A percentile compares a stretch with the other conserved stretches of the same genome.
Conservation (phyloP, 352 stramenopile species). For the Discostella stelligera region DNA sequence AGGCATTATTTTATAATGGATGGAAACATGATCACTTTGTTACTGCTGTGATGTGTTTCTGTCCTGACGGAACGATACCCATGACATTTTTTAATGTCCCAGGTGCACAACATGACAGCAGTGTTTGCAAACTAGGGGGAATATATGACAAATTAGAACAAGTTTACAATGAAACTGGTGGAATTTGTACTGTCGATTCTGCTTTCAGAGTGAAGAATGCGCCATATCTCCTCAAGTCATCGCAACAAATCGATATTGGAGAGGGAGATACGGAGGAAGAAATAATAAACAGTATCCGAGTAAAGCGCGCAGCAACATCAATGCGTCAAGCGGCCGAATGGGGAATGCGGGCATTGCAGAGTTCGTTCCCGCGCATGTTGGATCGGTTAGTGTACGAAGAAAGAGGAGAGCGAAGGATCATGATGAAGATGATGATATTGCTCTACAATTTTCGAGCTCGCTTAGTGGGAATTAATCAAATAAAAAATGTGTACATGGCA, state of each 20-base stretch:
- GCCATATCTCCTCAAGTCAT: no score
- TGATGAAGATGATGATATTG: constrained; percentile 23
- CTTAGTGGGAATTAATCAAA: constrained; percentile 43
- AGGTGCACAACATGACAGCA: constrained; percentile 56
- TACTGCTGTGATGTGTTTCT: constrained; percentile 50
- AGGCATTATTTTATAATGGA: constrained; percentile 61
- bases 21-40: constrained; percentile 63
- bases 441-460: constrained; percentile 36
- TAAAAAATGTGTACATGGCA: constrained; percentile 30
- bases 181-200: constrained; percentile 36
- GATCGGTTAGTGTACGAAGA: constrained; percentile 41
- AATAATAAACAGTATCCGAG: not conserved
- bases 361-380: constrained; percentile 38
- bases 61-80: constrained; percentile 47
- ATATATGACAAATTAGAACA: constrained; percentile 34
- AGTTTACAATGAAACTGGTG: constrained; percentile 8
- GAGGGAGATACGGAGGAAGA: not conserved
- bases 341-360: constrained; percentile 45
- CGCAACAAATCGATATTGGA: no score
- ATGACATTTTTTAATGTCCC: constrained; percentile 45
- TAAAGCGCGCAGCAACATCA: constrained; percentile 30
- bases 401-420: constrained; percentile 28
- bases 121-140: constrained; percentile 15
- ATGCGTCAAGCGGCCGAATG: constrained; percentile 42
- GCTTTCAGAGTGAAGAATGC: constrained; percentile 11